These are phyloP conservation scores for Pichia cephalocereana DNA, from an alignment of 805 yeast species.

Conservation along the genomic window DNA sequence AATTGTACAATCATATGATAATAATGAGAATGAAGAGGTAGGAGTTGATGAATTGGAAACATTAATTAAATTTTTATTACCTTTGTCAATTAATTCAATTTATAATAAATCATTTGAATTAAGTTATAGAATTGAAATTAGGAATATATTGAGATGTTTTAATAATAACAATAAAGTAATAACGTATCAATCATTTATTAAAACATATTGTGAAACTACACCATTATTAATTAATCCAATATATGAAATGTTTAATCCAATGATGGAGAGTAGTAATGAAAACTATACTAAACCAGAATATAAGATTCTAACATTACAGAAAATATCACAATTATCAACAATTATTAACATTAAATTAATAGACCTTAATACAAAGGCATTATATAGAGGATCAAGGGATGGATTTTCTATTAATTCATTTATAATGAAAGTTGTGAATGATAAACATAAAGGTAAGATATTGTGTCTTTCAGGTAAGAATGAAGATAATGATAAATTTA, in stretches of 20 bases:
- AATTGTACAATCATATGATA: slow-evolving; percentile 34
- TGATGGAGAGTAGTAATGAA: background rate
- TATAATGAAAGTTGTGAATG: slow-evolving; percentile 75
- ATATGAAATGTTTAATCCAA: background rate
- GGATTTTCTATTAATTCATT: slow-evolving; percentile 88
- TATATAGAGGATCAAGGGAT: slow-evolving; percentile 63
- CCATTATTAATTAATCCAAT: background rate
- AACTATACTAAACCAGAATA: slow-evolving; percentile 15
- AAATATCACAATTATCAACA: slow-evolving; percentile 30
- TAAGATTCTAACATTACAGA: slow-evolving; percentile 30
- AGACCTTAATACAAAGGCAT: slow-evolving; percentile 40
- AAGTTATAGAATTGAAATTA: slow-evolving; percentile 1
- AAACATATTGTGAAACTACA: background rate
- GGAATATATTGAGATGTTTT: background rate
- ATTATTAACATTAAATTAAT: slow-evolving; percentile 18
- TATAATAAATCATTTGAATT: slow-evolving; percentile 2
- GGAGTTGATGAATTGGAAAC: background rate
- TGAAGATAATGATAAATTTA: too few species aligned
- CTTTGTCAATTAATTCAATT: slow-evolving; percentile 1
- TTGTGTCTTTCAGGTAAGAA: slow-evolving; percentile 40
- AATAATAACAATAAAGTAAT: background rate
- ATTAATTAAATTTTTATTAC: slow-evolving; percentile 3
- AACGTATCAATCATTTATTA: background rate
- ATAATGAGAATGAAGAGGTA: background rate
- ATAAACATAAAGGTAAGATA: slow-evolving; percentile 64